Evolutionary conservation across 2,329 filamentous ascomycete genomes (phyloP).

Genomic region (Trichoderma gracile): DNA sequence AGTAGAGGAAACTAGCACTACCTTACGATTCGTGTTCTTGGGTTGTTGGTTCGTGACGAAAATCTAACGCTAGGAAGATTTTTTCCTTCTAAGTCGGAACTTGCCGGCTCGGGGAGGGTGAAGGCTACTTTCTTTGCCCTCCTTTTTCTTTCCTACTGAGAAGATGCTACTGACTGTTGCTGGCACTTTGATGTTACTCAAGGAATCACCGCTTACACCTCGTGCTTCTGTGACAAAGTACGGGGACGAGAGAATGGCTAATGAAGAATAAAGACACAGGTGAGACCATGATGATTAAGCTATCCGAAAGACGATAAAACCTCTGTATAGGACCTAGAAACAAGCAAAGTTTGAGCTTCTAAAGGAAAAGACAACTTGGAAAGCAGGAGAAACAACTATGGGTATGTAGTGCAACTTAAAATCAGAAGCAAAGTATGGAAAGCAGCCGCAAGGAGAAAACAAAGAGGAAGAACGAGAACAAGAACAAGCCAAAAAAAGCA

Average conservation of each 20-base stretch:
- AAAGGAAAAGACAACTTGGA: neutral
- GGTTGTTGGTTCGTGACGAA: slow-evolving; percentile 3
- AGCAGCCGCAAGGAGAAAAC: neutral
- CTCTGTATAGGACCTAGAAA: neutral
- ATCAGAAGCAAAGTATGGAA: slow-evolving; percentile 1
- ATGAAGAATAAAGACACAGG: too few relatives aligned
- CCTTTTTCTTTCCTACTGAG: neutral
- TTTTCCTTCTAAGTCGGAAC: slow-evolving; percentile 9
- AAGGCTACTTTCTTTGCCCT: neutral
- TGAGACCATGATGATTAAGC: too few relatives aligned
- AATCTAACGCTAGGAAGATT: slow-evolving; percentile 17
- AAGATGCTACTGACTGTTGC: too few relatives aligned
- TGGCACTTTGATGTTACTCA: too few relatives aligned
- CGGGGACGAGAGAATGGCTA: too few relatives aligned
- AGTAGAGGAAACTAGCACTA: neutral
- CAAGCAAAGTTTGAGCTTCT: neutral
- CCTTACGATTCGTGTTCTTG: neutral
- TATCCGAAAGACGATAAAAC: neutral
- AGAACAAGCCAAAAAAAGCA: neutral
- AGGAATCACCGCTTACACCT: too few relatives aligned
- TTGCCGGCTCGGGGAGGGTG: slow-evolving; percentile 14
- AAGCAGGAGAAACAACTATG: slow-evolving; percentile 12
- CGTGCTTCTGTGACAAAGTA: too few relatives aligned
- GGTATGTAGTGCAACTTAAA: slow-evolving; percentile 12
- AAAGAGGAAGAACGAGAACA: neutral